phyloP scores from a whole-genome alignment of 2,329 filamentous ascomycete species.

The Neodidymelliopsis sp. region DNA sequence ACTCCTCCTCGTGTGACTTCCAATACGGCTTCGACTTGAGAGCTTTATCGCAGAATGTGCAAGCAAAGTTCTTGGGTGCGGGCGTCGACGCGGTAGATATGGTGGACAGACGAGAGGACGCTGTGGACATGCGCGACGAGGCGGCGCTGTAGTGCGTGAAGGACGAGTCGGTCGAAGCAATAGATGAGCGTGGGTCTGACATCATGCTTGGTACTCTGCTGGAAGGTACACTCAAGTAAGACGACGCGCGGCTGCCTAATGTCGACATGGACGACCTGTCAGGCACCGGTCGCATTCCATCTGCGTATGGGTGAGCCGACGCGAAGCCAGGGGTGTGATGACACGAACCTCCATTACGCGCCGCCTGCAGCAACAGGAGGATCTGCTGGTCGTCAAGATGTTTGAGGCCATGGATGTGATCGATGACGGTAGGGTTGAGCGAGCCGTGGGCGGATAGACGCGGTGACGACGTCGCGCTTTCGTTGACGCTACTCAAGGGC shows the following conservation, averaged over 20 bases:
- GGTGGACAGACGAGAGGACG: slow-evolving; percentile 48
- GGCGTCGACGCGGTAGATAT: slow-evolving; percentile 43
- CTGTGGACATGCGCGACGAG: slow-evolving; percentile 48
- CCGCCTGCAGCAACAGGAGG: slow-evolving; percentile 46
- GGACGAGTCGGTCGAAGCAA: slow-evolving; percentile 49
- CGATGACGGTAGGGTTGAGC: slow-evolving; percentile 48
- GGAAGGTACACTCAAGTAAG: slow-evolving; percentile 48
- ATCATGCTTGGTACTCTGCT: slow-evolving; percentile 49
- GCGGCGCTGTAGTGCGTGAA: slow-evolving; percentile 48
- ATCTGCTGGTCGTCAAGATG: slow-evolving; percentile 52
- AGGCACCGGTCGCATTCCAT: slow-evolving; percentile 45
- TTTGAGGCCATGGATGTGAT: slow-evolving; percentile 51
- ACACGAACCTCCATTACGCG: slow-evolving; percentile 49
- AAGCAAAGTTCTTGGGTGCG: slow-evolving; percentile 51
- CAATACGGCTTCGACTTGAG: slow-evolving; percentile 74
- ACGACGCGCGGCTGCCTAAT: slow-evolving; percentile 46
- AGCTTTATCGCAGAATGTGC: slow-evolving; percentile 65
- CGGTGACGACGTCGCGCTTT: slow-evolving; percentile 47
- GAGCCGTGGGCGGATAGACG: slow-evolving; percentile 42
- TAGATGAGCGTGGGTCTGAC: slow-evolving; percentile 47
- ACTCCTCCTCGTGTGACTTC: slow-evolving; percentile 74
- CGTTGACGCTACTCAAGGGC: slow-evolving; percentile 46
- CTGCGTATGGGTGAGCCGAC: slow-evolving; percentile 36
- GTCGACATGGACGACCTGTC: slow-evolving; percentile 48
- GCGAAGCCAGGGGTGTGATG: slow-evolving; percentile 14